Evolutionary conservation across 106 monocot genomes (phyloP).

Genomic region (Acanthochlamys bracteata): DNA sequence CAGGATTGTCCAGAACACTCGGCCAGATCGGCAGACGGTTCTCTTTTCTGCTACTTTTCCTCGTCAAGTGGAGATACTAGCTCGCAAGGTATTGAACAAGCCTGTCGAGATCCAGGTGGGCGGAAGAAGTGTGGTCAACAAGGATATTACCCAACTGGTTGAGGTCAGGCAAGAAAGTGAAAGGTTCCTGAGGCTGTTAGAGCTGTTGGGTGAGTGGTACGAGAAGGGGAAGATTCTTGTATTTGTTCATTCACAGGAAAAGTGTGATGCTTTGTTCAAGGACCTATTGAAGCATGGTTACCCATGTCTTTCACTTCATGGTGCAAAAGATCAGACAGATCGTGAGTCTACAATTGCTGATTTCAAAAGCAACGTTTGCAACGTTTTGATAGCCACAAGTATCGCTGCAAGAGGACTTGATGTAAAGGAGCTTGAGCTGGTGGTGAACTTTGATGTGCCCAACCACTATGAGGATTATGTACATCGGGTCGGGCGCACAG

Average conservation of each 20-base stretch:
- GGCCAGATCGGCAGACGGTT: slow-evolving; percentile 89
- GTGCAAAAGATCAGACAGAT: slow-evolving; percentile 94
- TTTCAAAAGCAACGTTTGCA: slow-evolving; percentile 94
- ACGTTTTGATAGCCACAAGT: slow-evolving; percentile 87
- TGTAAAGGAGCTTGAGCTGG: slow-evolving; percentile 93
- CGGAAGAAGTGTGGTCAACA: slow-evolving; percentile 93
- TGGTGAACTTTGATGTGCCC: slow-evolving; percentile 93
- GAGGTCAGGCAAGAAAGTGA: slow-evolving; percentile 83
- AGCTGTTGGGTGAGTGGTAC: slow-evolving; percentile 91
- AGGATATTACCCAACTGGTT: slow-evolving; percentile 83
- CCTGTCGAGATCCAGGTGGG: slow-evolving; percentile 95
- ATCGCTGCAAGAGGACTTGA: slow-evolving; percentile 91
- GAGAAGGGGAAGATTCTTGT: slow-evolving; percentile 96
- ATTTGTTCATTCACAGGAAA: slow-evolving; percentile 97
- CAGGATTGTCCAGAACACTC: slow-evolving; percentile 83
- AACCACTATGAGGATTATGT: slow-evolving; percentile 99
- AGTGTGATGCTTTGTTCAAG: slow-evolving; percentile 88
- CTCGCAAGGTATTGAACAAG: slow-evolving; percentile 77
- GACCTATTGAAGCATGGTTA: slow-evolving; percentile 85
- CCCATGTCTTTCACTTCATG: slow-evolving; percentile 93
- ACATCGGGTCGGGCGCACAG: slow-evolving; percentile 91
- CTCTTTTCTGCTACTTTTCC: slow-evolving; percentile 98
- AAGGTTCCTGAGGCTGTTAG: slow-evolving; percentile 77
- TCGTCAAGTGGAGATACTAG: slow-evolving; percentile 84
- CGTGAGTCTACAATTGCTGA: slow-evolving; percentile 88